Conservation (phyloP, 2,329 filamentous ascomycete species). For the Trichothecium roseum region DNA sequence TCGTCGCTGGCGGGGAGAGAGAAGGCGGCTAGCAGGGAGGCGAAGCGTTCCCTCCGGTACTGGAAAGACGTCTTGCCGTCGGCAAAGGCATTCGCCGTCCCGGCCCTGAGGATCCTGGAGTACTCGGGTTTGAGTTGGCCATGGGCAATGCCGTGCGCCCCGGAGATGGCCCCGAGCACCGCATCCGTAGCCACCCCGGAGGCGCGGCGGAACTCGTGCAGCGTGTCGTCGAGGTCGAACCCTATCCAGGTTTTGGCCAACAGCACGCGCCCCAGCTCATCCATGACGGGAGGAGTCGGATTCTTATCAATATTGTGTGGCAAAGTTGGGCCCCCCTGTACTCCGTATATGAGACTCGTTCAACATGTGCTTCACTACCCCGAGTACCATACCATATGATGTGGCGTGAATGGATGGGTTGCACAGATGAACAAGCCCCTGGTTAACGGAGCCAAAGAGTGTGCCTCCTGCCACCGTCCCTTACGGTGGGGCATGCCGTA, state of each 20-base stretch:
- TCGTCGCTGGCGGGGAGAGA: slow-evolving; percentile 6
- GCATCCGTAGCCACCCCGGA: slow-evolving; percentile 21
- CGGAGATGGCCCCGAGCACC: slow-evolving; percentile 19
- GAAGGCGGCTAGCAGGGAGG: slow-evolving; percentile 17
- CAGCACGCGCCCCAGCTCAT: no score
- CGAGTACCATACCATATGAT: no score
- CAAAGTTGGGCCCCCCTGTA: no score
- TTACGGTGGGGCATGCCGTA: no score
- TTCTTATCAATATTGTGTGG: no score
- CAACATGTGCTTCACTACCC: no score
- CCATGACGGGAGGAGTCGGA: no score
- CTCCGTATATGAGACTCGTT: no score
- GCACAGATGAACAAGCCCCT: no score
- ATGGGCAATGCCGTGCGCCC: slow-evolving; percentile 6
- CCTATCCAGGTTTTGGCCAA: slow-evolving; percentile 24
- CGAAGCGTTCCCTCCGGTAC: slow-evolving; percentile 29
- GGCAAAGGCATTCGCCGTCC: slow-evolving; percentile 27
- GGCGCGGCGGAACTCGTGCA: slow-evolving; percentile 33
- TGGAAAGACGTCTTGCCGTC: slow-evolving; percentile 32
- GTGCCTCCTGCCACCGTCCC: no score
- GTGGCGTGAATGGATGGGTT: no score
- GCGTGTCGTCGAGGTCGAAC: slow-evolving; percentile 38
- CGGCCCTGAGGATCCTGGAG: slow-evolving; percentile 17
- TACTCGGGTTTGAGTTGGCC: slow-evolving; percentile 17
- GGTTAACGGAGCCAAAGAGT: no score